Percentiles rank a stretch among this genome's conserved stretches.
phyloP scores from a whole-genome alignment of 140 eudicot species.

The Oenanthe javanica region DNA sequence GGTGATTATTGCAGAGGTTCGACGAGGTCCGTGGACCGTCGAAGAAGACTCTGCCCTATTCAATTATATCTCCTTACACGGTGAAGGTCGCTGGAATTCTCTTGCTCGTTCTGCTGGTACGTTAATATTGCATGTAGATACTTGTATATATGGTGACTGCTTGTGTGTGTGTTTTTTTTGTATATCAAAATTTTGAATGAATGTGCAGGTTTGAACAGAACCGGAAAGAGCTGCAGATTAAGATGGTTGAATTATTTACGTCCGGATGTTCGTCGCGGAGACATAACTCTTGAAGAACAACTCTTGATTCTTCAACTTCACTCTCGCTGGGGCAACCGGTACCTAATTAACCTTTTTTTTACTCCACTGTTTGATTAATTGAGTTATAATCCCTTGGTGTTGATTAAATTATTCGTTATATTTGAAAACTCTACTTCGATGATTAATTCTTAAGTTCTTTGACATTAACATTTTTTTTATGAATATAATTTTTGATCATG shows the following conservation, averaged over 20 bases:
- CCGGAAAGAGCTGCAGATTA: slow-evolving; percentile 91
- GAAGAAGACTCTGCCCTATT: slow-evolving; percentile 84
- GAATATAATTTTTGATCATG: not conserved
- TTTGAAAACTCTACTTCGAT: not conserved
- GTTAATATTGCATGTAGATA: not conserved
- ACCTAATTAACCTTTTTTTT: not conserved
- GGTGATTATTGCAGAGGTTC: slow-evolving; percentile 33
- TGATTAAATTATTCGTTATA: too few relatives aligned
- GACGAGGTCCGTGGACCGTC: slow-evolving; percentile 96
- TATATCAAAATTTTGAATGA: too few relatives aligned
- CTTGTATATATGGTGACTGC: too few relatives aligned
- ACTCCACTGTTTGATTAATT: not conserved
- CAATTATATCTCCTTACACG: slow-evolving; percentile 67
- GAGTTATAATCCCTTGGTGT: not conserved
- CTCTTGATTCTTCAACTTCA: slow-evolving; percentile 93
- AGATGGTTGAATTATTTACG: slow-evolving; percentile 80
- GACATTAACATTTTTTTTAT: not conserved
- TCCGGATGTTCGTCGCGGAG: slow-evolving; percentile 91
- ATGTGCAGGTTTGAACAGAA: slow-evolving; percentile 62
- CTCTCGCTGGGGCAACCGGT: slow-evolving; percentile 96
- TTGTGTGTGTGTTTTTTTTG: not conserved
- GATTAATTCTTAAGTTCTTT: not conserved
- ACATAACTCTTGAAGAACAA: slow-evolving; percentile 89
- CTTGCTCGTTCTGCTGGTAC: slow-evolving; percentile 80
- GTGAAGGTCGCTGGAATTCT: slow-evolving; percentile 95